A percentile compares a stretch with the other conserved stretches of the same genome.
Evolutionary conservation across 1,284 basidiomycete species (phyloP).

Genomic region (Phylloboletellus chloephorus): DNA sequence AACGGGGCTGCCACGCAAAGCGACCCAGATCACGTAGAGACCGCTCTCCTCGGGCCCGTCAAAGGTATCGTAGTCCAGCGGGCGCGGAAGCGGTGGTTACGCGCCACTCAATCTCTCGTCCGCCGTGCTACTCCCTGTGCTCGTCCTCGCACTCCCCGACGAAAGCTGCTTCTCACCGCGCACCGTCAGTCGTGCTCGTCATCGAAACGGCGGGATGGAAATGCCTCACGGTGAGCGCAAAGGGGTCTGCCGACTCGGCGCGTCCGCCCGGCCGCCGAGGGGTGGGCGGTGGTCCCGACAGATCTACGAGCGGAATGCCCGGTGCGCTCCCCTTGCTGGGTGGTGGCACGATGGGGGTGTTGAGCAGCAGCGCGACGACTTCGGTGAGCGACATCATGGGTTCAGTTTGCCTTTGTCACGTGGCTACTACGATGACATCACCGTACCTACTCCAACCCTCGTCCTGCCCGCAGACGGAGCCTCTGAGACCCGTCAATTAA

Average conservation of each 20-base stretch:
- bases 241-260: constrained; percentile 4
- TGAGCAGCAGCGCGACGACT: constrained; percentile 20
- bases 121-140: constrained; percentile 8
- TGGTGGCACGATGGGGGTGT: constrained; percentile 20
- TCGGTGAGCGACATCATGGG: constrained; percentile 15
- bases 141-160: constrained; percentile 12
- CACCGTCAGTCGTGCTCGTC: constrained; percentile 1
- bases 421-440: too few species aligned
- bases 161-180: constrained; percentile 7
- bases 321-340: neutral
- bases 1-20: too few species aligned
- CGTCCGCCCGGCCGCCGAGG: neutral
- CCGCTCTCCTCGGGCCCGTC: neutral
- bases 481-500: too few species aligned
- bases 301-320: constrained; percentile 14
- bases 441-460: too few species aligned
- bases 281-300: constrained; percentile 7
- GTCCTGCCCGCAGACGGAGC: too few species aligned
- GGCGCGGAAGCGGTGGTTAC: neutral
- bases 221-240: constrained; percentile 16
- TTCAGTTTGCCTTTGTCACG: constrained; percentile 5
- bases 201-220: neutral
- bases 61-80: neutral
- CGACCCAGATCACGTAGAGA: too few species aligned
- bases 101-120: neutral